Conservation (phyloP, 2,329 filamentous ascomycete species). For the Verticillium dahliae region DNA sequence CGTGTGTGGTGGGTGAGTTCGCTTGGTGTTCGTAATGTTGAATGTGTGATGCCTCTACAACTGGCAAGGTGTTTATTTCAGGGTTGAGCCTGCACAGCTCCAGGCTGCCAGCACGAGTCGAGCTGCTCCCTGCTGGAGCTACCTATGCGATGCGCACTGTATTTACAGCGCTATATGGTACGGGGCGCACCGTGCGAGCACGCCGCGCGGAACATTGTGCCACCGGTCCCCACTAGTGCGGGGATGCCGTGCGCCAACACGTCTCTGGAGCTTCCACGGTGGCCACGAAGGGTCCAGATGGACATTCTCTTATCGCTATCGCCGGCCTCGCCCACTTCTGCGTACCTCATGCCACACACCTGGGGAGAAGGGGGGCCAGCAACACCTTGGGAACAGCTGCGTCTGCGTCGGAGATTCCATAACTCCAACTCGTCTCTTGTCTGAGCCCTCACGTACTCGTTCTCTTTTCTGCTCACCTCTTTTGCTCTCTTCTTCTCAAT, state of each 20-base stretch:
- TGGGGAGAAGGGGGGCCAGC: neutral
- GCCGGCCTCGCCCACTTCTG: neutral
- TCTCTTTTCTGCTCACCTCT: conserved; percentile 1
- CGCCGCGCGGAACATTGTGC: neutral
- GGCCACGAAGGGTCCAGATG: neutral
- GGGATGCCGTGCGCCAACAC: neutral
- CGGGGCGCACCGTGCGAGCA: neutral
- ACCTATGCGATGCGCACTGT: neutral
- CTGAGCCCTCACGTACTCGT: neutral
- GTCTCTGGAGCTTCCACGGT: neutral
- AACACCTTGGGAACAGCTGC: neutral
- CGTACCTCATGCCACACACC: too few species aligned
- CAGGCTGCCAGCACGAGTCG: neutral
- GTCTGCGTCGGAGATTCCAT: neutral
- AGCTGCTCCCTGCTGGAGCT: neutral
- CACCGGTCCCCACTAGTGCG: neutral
- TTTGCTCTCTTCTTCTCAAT: conserved; percentile 2
- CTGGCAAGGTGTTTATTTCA: conserved; percentile 21
- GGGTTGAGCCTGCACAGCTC: conserved; percentile 1
- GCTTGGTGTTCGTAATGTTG: neutral
- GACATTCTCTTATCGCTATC: neutral
- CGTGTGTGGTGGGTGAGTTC: neutral
- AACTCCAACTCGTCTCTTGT: neutral
- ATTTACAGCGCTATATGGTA: neutral
- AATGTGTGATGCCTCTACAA: neutral